phyloP scores from a whole-genome alignment of 192 early-diverging fungal species.

The Rhizophlyctis rosea region DNA sequence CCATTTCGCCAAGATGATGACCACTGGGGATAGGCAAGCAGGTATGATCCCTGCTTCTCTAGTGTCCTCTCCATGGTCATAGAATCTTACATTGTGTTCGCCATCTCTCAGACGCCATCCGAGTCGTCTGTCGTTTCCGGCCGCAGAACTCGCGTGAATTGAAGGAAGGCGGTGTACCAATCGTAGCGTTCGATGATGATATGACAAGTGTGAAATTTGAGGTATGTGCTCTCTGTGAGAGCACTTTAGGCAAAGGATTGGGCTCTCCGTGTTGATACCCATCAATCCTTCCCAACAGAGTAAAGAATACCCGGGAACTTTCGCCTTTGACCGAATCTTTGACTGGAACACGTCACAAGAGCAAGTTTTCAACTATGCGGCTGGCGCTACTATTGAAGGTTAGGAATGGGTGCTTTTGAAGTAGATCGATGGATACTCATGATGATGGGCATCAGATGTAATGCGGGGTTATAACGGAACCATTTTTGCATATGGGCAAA shows the following conservation, averaged over 20 bases:
- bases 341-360: constrained; percentile 78
- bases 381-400: constrained; percentile 91
- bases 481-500: constrained; percentile 99
- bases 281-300: constrained; percentile 24
- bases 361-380: constrained; percentile 88
- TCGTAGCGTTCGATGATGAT: constrained; percentile 75
- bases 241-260: not conserved
- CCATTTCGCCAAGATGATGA: not conserved
- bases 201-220: constrained; percentile 65
- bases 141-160: constrained; percentile 93
- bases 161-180: constrained; percentile 83
- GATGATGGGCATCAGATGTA: constrained; percentile 61
- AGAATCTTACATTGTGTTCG: not conserved
- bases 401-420: constrained; percentile 22
- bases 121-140: constrained; percentile 95
- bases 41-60: not conserved
- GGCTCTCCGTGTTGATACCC: constrained; percentile 5
- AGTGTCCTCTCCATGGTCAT: not conserved
- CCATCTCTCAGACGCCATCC: constrained; percentile 72
- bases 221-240: constrained; percentile 23
- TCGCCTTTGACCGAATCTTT: constrained; percentile 92
- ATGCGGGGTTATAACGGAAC: constrained; percentile 98
- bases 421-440: constrained; percentile 6
- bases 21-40: not conserved
- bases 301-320: constrained; percentile 61